These are phyloP conservation scores for Tulasnella sp. DNA, from an alignment of 768 basidiomycete species.

Conservation along the genomic window DNA sequence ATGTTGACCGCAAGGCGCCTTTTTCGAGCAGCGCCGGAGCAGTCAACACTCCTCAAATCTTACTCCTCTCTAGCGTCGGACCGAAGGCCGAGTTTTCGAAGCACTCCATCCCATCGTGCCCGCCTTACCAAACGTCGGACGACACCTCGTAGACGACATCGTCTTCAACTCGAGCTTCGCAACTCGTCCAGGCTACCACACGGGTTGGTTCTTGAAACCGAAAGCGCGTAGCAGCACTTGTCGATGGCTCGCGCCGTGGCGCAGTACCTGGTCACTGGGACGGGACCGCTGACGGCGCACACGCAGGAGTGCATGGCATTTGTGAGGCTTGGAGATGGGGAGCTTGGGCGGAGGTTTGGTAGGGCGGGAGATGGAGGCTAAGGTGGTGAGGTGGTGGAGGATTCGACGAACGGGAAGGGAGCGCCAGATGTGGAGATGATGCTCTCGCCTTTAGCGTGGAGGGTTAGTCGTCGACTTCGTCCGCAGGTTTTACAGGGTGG, in stretches of 20 bases:
- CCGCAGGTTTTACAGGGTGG: too few relatives aligned
- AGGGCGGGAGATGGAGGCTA: too few relatives aligned
- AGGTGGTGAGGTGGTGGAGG: too few relatives aligned
- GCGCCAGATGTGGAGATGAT: neutral
- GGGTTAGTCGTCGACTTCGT: too few relatives aligned
- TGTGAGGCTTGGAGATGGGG: too few relatives aligned
- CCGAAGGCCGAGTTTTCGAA: constrained; percentile 53
- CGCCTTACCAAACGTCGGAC: constrained; percentile 70
- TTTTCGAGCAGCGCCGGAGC: constrained; percentile 37
- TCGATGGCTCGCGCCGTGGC: neutral
- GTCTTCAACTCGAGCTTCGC: constrained; percentile 33
- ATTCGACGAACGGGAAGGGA: neutral
- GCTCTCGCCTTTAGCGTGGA: too few relatives aligned
- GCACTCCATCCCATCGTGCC: constrained; percentile 52
- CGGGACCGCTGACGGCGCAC: too few relatives aligned
- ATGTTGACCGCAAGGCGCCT: too few relatives aligned
- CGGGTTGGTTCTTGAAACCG: neutral
- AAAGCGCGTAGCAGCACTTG: neutral
- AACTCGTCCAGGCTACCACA: neutral
- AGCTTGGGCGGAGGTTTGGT: too few relatives aligned
- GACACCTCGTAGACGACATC: constrained; percentile 66
- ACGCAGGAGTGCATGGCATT: too few relatives aligned
- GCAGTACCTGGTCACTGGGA: too few relatives aligned
- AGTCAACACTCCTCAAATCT: constrained; percentile 39
- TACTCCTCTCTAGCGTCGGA: constrained; percentile 56